Percentiles rank a stretch among this genome's conserved stretches.
Evolutionary conservation across 2,329 filamentous ascomycete genomes (phyloP).

Genomic region (Venturia nashicola): DNA sequence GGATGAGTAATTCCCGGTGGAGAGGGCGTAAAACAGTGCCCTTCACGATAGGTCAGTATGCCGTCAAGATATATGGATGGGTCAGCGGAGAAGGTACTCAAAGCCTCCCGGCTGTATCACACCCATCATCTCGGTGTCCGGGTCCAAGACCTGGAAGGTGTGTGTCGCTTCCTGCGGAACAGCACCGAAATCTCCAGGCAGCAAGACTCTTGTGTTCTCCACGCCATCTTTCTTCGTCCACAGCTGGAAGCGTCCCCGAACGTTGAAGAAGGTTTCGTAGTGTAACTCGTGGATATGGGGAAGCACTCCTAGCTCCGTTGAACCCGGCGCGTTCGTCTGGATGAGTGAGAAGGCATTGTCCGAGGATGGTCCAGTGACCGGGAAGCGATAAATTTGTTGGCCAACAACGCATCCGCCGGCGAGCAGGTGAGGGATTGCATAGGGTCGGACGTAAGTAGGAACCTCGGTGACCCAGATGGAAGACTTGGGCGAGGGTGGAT

Average conservation of each 20-base stretch:
- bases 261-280: conserved; percentile 37
- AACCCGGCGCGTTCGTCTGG: conserved; percentile 19
- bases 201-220: conserved; percentile 26
- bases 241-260: conserved; percentile 33
- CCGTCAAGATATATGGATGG: too few relatives aligned
- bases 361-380: background rate
- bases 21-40: conserved; percentile 31
- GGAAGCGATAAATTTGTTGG: conserved; percentile 1
- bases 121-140: conserved; percentile 35
- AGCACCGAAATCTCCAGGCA: conserved; percentile 33
- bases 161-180: conserved; percentile 35
- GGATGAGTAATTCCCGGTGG: conserved; percentile 23
- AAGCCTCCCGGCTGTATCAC: conserved; percentile 37
- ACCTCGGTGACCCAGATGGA: background rate
- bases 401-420: background rate
- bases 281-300: conserved; percentile 31
- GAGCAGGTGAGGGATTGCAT: background rate
- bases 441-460: background rate
- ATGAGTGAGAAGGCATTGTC: background rate
- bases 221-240: conserved; percentile 29
- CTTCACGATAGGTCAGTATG: conserved; percentile 4
- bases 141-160: conserved; percentile 36
- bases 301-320: conserved; percentile 27
- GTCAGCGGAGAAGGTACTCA: conserved; percentile 20
- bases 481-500: background rate